These are phyloP conservation scores for Stramenopiles sp. DNA, from an alignment of 352 stramenopile genomes.

Conservation along the genomic window DNA sequence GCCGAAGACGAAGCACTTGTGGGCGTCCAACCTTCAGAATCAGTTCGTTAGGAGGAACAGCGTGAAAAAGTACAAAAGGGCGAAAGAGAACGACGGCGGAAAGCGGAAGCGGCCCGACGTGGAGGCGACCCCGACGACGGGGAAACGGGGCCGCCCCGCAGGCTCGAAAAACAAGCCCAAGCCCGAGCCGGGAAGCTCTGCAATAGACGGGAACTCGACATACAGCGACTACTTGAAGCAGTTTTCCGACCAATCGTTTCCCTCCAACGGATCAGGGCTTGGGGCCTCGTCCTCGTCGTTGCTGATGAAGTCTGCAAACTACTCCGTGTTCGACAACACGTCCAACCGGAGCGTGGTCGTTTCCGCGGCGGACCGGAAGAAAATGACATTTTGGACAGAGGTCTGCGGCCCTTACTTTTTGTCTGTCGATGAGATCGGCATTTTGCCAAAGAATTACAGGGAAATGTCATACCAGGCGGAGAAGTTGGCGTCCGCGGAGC, in stretches of 20 bases:
- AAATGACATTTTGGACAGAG: not conserved
- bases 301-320: not conserved
- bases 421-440: not conserved
- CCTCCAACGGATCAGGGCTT: no score
- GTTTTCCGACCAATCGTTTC: no score
- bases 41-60: not conserved
- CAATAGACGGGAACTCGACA: not conserved
- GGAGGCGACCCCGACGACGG: not conserved
- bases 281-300: not conserved
- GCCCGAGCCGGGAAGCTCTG: not conserved
- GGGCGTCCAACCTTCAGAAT: not conserved
- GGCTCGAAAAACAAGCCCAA: no score
- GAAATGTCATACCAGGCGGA: not conserved
- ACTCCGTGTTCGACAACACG: not conserved
- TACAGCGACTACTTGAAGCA: not conserved
- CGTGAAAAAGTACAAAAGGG: not conserved
- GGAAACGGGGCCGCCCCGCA: not conserved
- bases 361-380: not conserved
- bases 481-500: not conserved
- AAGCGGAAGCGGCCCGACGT: not conserved
- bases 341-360: not conserved
- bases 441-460: slow-evolving; percentile 5
- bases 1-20: not conserved
- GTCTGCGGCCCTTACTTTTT: not conserved
- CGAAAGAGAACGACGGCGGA: not conserved